These are phyloP conservation scores for Artemisia annua DNA, from an alignment of 129 eudicot species.

Conservation along the genomic window DNA sequence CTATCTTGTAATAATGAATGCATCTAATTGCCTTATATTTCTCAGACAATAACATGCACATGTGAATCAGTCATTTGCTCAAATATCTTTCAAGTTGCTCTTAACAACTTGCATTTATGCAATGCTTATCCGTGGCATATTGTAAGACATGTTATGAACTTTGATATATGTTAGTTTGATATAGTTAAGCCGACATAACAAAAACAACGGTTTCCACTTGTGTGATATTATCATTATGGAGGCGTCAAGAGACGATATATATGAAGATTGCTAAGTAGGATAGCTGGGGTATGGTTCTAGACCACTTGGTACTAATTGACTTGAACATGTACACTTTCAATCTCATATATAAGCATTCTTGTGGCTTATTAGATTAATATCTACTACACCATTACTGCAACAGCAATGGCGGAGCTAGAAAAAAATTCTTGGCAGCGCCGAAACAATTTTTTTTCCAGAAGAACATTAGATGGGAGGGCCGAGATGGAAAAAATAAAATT, in stretches of 20 bases:
- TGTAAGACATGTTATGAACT: background rate
- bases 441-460: too few species aligned
- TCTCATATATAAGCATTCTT: background rate
- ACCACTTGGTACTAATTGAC: background rate
- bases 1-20: too few species aligned
- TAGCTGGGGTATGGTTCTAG: background rate
- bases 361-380: background rate
- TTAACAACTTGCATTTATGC: slow-evolving; percentile 15
- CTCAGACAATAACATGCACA: too few species aligned
- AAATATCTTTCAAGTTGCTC: slow-evolving; percentile 22
- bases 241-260: background rate
- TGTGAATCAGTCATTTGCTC: background rate
- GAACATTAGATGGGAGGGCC: too few species aligned
- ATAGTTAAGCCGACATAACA: background rate
- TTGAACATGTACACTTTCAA: background rate
- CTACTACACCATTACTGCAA: background rate
- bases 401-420: too few species aligned
- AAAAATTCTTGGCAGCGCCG: too few species aligned
- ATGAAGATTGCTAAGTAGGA: background rate
- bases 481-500: too few species aligned
- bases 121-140: background rate
- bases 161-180: background rate
- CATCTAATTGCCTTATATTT: too few species aligned
- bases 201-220: background rate
- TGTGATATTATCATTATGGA: background rate